Evolutionary conservation across 345 rosid species (phyloP), one percentile per base, ranked within the genome.

Genomic region (Kernera saxatilis): DNA sequence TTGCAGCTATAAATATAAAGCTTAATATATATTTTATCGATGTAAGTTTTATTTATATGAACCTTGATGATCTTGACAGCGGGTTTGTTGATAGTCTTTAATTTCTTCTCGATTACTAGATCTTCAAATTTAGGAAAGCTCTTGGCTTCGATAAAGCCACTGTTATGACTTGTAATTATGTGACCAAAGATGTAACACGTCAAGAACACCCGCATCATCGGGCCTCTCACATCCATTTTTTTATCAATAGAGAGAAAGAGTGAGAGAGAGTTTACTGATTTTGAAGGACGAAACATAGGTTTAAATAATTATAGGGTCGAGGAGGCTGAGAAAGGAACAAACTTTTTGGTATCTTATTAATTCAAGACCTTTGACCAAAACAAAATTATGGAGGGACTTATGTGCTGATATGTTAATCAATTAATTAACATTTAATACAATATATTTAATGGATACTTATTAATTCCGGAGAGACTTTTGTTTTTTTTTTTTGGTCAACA

Each of bases 41-140:
- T n/a, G n/a, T n/a, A n/a, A 51, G 26, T 14, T 17, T 18, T 32
- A 54, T 32, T 5, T n/a, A n/a, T n/a, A n/a, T 35, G 23, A 3
- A 60, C 66, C 50, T 60, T 44, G 18, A 62, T 62, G 53, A 62
- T 43, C 26, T 61, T 41, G 39, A 61, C 37, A 5, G 67, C 37
- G 8, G 67, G 67, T 61, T 61, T 61, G 39, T 62, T 62, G 2
- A 43, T 62, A 43, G 18, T 30, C 40, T 46, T 46, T 6, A 64
- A 36, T 37, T 29, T 49, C 12, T 50, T 49, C 35, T 10, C 15
- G 25, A 50, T 50, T 50, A 50, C 59, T 12, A 22, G 33, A 50
- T 66, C 59, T 8, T 66, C 35, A 3, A 36, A 23, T 23, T 26
- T 39, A 23, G 61, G 26, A 5, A 51, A 25, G n/a, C 71, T 67